A percentile compares a stretch with the other conserved stretches of the same genome.
These are phyloP conservation scores for Musa acuminata DNA, from an alignment of 176 grass and related monocot genomes.

Conservation along the genomic window DNA sequence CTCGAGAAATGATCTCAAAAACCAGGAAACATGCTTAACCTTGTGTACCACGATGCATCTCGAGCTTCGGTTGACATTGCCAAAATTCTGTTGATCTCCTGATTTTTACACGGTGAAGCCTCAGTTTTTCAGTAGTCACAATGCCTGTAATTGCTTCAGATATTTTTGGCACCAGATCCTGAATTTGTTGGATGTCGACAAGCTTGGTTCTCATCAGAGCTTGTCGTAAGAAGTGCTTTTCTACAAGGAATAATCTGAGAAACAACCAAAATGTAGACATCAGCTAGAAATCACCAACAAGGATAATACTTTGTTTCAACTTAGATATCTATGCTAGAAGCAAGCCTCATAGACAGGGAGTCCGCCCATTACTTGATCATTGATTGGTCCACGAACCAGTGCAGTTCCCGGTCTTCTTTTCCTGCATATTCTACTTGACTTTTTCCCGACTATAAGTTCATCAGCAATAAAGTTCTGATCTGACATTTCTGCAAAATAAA, in stretches of 20 bases:
- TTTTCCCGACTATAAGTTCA: constrained; percentile 34
- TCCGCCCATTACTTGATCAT: constrained; percentile 36
- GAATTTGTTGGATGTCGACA: background rate
- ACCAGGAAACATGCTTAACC: background rate
- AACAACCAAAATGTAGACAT: background rate
- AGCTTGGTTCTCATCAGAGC: background rate
- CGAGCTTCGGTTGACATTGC: background rate
- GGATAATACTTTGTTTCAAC: background rate
- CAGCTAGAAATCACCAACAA: background rate
- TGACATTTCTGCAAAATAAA: constrained; percentile 62
- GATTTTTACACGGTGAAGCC: background rate
- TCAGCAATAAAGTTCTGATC: constrained; percentile 82
- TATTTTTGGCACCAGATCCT: background rate
- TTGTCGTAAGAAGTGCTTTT: background rate
- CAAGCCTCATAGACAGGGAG: background rate
- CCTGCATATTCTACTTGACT: constrained; percentile 37
- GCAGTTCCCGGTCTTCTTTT: constrained; percentile 33
- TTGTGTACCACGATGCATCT: background rate
- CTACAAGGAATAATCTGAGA: constrained; percentile 31
- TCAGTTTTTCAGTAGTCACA: background rate
- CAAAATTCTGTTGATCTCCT: background rate
- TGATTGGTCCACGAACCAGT: constrained; percentile 10
- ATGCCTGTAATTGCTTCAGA: background rate
- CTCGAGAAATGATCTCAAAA: background rate
- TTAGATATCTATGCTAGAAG: background rate